Evolutionary conservation across 352 stramenopile genomes (phyloP), one percentile per base, ranked within the genome.

Genomic region (Peronospora destructor): DNA sequence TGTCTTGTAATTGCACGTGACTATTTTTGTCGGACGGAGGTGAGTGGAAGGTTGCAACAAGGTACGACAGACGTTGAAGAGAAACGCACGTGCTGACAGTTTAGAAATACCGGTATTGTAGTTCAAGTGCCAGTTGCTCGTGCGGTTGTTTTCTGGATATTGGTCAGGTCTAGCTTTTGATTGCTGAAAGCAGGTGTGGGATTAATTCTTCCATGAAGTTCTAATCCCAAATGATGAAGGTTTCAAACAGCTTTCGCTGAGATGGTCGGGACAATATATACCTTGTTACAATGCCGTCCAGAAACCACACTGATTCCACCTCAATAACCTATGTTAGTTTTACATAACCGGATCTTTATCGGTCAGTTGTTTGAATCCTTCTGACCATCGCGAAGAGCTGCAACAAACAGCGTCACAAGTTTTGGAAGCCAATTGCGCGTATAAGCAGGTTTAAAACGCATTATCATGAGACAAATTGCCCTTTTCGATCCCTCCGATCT

Each of bases 181-280:
- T 13, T 23, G 3, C 1, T 21, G 19, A 62, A 66, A 52, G 58
- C 45, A 71, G 74, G 74, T 85, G 74, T 85, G 71, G 74, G 74
- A 84, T 81, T 80, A 83, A 71, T 85, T 79, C 68, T 85, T 80
- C 72, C 62, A 59, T 61, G 69, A 84, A 85, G 74, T 84, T 84
- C 69, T 84, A 76, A 85, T 85, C 71, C 74, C 74, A 85, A 83
- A 85, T 84, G 74, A 85, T 85, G 74, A 82, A 80, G 41, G 74
- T 85, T 85, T 82, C 59, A 71, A 77, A 73, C 74, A 84, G 60
- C 59, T 66, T 44, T 74, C 6, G 74, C 64, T 84, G 74, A 82
- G 8, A 80, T 82, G 72, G 71, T 85, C 68, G 72, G 74, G 61
- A 80, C 69, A 79, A 62, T 59, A 58, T 67, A 75, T 85, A 84